Conservation (phyloP, 1,139 yeast genomes). For the Suhomyces bribrorum region DNA sequence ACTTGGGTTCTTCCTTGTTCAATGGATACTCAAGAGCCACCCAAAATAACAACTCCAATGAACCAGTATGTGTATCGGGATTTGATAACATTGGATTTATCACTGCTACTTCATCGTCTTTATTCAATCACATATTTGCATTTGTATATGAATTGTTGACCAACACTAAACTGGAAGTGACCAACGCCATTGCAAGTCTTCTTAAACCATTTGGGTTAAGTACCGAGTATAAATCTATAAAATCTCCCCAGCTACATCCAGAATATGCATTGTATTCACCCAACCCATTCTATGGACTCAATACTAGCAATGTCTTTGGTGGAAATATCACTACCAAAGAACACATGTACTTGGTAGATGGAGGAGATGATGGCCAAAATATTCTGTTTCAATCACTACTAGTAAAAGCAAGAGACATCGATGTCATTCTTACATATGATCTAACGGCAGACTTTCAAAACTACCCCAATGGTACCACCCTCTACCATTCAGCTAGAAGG, state of each 20-base stretch:
- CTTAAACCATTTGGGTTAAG: conserved; percentile 51
- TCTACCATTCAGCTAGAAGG: conserved; percentile 22
- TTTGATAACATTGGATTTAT: conserved; percentile 75
- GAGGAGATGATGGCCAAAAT: conserved; percentile 49
- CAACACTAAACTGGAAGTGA: conserved; percentile 38
- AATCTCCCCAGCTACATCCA: conserved; percentile 40
- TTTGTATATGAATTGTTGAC: conserved; percentile 47
- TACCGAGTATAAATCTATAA: conserved; percentile 19
- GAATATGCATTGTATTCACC: conserved; percentile 76
- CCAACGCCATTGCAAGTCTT: conserved; percentile 44
- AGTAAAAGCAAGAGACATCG: conserved; percentile 30
- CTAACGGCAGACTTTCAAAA: conserved; percentile 40
- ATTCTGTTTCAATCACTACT: conserved; percentile 44
- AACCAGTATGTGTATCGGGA: conserved; percentile 50
- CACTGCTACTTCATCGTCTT: conserved; percentile 70
- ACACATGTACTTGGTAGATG: conserved; percentile 41
- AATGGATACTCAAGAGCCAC: conserved; percentile 28
- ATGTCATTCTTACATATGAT: conserved; percentile 39
- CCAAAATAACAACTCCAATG: conserved; percentile 25
- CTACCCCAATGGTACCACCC: conserved; percentile 42
- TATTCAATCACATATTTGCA: conserved; percentile 59
- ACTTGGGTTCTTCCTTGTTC: conserved; percentile 52
- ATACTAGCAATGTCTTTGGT: conserved; percentile 6
- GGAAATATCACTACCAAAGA: conserved; percentile 16
- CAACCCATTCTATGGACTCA: conserved; percentile 63